These are phyloP conservation scores for Phytophthora parvispora DNA, from an alignment of 352 stramenopile species.

Conservation along the genomic window DNA sequence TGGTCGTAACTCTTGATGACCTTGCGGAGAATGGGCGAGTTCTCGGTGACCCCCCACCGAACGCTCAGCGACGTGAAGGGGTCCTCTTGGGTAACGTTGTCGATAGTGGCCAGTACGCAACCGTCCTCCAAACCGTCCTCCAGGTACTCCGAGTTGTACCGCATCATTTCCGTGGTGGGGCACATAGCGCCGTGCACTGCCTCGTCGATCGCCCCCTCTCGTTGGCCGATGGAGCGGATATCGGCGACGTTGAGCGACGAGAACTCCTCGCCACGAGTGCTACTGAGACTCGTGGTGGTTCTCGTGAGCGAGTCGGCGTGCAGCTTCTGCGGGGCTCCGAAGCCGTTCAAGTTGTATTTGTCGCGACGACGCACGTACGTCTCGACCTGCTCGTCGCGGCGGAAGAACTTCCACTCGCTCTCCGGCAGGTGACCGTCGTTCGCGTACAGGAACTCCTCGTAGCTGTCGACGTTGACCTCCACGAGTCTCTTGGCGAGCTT, in stretches of 20 bases:
- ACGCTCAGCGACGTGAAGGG: constrained; percentile 15
- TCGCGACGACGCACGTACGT: constrained; percentile 19
- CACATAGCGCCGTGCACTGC: constrained; percentile 26
- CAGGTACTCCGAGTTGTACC: constrained; percentile 24
- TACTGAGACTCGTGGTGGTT: constrained; percentile 15
- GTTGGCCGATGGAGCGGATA: constrained; percentile 9
- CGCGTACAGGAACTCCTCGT: constrained; percentile 17
- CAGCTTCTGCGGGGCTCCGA: constrained; percentile 17
- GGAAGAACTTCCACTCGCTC: constrained; percentile 19
- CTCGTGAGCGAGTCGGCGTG: constrained; percentile 13
- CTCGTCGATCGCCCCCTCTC: constrained; percentile 25
- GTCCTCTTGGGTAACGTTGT: constrained; percentile 11
- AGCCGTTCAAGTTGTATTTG: constrained; percentile 20
- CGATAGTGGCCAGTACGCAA: constrained; percentile 23
- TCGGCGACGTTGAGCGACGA: constrained; percentile 22
- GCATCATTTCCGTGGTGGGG: constrained; percentile 28
- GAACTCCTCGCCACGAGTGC: constrained; percentile 8
- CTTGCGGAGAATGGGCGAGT: constrained; percentile 20
- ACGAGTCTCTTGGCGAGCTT: constrained; percentile 18
- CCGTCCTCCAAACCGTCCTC: constrained; percentile 25
- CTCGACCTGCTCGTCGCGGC: constrained; percentile 21
- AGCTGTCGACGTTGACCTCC: constrained; percentile 26
- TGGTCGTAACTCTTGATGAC: constrained; percentile 33
- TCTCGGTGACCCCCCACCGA: constrained; percentile 21
- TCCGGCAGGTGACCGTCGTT: constrained; percentile 6